phyloP scores from a whole-genome alignment of 1,284 basidiomycete genomes.

The Moniliophthora roreri region DNA sequence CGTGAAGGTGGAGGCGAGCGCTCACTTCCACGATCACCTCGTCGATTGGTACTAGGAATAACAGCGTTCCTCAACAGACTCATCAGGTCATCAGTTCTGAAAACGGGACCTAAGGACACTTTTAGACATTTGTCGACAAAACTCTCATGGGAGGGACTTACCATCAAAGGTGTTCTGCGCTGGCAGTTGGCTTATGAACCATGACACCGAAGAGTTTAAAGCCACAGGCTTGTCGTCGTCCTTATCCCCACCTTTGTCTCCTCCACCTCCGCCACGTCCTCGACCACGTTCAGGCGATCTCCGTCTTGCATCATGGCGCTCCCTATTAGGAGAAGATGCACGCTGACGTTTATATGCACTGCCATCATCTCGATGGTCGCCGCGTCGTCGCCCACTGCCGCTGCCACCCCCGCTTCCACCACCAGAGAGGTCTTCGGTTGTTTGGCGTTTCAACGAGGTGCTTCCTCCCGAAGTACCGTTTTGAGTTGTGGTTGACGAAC shows the following conservation, averaged over 20 bases:
- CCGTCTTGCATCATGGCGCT: conserved; percentile 3
- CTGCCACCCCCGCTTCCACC: conserved; percentile 19
- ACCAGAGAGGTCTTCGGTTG: conserved; percentile 5
- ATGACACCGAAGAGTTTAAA: conserved; percentile 72
- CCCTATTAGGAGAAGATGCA: conserved; percentile 20
- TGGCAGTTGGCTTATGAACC: conserved; percentile 83
- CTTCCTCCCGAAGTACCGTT: conserved; percentile 5
- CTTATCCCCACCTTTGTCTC: conserved; percentile 33
- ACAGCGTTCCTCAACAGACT: conserved; percentile 74
- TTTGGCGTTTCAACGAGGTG: conserved; percentile 6
- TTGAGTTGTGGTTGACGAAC: neutral
- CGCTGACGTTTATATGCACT: conserved; percentile 7
- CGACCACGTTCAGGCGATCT: neutral
- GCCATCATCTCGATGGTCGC: conserved; percentile 16
- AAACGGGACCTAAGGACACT: conserved; percentile 67
- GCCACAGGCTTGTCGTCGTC: conserved; percentile 42
- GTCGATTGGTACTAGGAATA: conserved; percentile 54
- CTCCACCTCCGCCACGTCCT: conserved; percentile 10
- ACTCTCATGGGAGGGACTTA: conserved; percentile 36
- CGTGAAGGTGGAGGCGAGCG: conserved; percentile 54
- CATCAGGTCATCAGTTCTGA: conserved; percentile 85
- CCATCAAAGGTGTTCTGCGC: conserved; percentile 76
- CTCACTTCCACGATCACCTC: conserved; percentile 23
- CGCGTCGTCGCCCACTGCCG: conserved; percentile 17
- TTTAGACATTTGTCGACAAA: conserved; percentile 12